Conservation (phyloP, 2,329 filamentous ascomycete genomes). For the Chrysosporium keratinophilum region DNA sequence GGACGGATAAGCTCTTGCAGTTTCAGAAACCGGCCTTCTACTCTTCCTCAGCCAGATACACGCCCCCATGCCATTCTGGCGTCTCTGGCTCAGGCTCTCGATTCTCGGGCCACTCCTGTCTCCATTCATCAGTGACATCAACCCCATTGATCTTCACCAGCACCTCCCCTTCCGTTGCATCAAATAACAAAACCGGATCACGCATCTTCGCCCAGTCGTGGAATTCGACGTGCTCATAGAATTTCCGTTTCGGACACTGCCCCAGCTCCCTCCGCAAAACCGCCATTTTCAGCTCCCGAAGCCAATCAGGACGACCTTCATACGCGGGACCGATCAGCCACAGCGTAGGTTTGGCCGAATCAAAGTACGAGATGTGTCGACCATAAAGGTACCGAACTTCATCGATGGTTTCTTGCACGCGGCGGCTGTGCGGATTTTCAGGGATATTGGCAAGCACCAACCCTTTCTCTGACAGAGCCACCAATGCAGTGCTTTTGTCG, state of each 20-base stretch:
- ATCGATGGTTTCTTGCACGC: neutral
- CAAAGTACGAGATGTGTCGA: neutral
- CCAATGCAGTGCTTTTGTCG: neutral
- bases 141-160: slow-evolving; percentile 2
- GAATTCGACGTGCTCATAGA: neutral
- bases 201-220: neutral
- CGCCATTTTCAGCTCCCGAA: slow-evolving; percentile 2
- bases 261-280: slow-evolving; percentile 1
- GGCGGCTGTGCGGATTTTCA: neutral
- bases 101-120: slow-evolving; percentile 1
- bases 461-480: neutral
- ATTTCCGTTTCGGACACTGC: slow-evolving; percentile 1
- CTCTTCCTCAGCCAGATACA: neutral
- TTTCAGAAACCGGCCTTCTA: no score
- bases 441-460: slow-evolving; percentile 4
- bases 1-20: no score
- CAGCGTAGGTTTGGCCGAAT: neutral
- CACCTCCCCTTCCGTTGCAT: neutral
- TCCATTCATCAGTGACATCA: slow-evolving; percentile 6
- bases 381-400: slow-evolving; percentile 2
- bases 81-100: neutral
- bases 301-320: slow-evolving; percentile 5
- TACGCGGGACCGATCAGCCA: slow-evolving; percentile 1
- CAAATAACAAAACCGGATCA: neutral
- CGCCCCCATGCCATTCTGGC: neutral